Percentiles rank a stretch among this genome's conserved stretches.
These are phyloP conservation scores for Myxozyma geophila DNA, from an alignment of 805 yeast genomes.

Conservation along the genomic window DNA sequence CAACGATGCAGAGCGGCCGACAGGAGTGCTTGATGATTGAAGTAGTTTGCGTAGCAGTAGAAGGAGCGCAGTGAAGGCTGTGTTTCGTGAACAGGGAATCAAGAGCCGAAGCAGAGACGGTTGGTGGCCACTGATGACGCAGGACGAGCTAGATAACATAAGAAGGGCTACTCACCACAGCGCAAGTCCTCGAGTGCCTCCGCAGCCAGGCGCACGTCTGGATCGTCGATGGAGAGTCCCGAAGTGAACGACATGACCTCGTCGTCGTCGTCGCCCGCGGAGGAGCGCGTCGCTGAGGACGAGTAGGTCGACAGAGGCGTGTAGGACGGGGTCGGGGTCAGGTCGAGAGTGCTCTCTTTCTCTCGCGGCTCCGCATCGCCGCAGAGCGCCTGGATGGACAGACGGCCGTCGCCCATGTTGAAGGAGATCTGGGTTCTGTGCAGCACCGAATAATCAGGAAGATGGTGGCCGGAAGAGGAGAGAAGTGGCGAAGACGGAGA, in stretches of 20 bases:
- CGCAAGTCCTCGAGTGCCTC: constrained; percentile 42
- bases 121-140: background rate
- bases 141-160: background rate
- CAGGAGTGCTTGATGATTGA: no score
- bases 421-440: background rate
- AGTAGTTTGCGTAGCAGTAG: no score
- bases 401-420: constrained; percentile 19
- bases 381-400: constrained; percentile 30
- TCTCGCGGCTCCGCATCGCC: constrained; percentile 8
- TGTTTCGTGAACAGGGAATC: no score
- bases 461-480: background rate
- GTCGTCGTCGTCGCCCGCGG: constrained; percentile 34
- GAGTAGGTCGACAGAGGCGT: constrained; percentile 30
- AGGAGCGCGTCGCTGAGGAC: constrained; percentile 21
- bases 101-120: background rate
- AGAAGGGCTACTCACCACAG: constrained; percentile 27
- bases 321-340: constrained; percentile 8
- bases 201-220: constrained; percentile 42
- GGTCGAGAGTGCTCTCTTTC: background rate
- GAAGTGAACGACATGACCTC: constrained; percentile 34
- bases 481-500: background rate
- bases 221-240: constrained; percentile 35
- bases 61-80: no score
- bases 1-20: no score
- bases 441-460: background rate